Conservation (phyloP, 345 rosid genomes). For the Rhodomyrtus tomentosa region DNA sequence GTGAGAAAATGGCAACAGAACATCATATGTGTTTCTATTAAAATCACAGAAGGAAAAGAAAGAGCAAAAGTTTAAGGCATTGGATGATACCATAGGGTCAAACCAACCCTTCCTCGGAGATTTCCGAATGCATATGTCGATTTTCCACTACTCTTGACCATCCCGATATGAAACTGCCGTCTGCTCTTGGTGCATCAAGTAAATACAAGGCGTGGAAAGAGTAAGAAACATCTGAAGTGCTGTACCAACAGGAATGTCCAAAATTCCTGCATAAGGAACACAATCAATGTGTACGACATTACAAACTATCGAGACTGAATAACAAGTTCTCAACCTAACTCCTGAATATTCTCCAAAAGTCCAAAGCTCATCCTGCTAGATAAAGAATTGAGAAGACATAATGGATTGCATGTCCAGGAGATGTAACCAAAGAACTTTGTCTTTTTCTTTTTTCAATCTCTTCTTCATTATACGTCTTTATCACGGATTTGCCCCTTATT, state of each 20-base stretch:
- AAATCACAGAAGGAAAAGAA: too few relatives aligned
- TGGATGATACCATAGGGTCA: too few relatives aligned
- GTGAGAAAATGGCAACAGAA: too few relatives aligned
- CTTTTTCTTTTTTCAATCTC: too few relatives aligned
- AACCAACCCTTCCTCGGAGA: background rate
- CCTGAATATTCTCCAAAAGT: background rate
- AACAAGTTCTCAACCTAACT: background rate
- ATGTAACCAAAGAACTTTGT: background rate
- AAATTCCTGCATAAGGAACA: background rate
- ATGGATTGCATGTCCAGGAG: background rate
- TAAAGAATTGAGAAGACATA: background rate
- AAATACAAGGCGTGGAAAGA: background rate
- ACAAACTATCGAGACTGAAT: background rate
- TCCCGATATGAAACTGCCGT: background rate
- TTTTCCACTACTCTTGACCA: background rate
- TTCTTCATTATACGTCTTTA: too few relatives aligned
- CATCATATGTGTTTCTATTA: too few relatives aligned
- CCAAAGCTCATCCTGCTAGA: background rate
- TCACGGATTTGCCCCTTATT: background rate
- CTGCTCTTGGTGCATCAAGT: background rate
- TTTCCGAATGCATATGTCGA: background rate
- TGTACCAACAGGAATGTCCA: background rate
- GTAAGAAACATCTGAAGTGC: background rate
- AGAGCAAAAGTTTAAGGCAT: too few relatives aligned
- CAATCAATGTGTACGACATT: background rate